phyloP scores from a whole-genome alignment of 2,329 filamentous ascomycete genomes.

The Ramularia endophylla region DNA sequence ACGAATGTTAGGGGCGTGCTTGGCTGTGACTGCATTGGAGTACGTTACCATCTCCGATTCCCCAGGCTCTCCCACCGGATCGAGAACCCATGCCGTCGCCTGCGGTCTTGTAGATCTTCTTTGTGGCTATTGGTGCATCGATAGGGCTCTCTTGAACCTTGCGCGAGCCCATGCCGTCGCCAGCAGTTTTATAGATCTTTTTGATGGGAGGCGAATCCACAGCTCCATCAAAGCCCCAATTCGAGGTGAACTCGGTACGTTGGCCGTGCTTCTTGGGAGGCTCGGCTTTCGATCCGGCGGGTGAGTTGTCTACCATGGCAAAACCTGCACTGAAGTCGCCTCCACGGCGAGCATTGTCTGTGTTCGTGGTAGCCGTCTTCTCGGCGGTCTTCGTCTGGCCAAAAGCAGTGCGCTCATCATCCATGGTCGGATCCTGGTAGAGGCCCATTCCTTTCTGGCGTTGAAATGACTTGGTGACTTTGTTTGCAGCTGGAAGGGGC shows the following conservation, averaged over 20 bases:
- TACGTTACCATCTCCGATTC: conserved; percentile 42
- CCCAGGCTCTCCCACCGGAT: conserved; percentile 44
- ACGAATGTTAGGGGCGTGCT: background rate
- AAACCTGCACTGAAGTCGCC: conserved; percentile 78
- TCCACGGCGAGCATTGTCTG: conserved; percentile 65
- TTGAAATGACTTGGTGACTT: conserved; percentile 24
- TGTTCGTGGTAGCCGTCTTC: conserved; percentile 63
- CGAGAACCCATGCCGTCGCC: conserved; percentile 53
- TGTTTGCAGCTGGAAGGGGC: conserved; percentile 44
- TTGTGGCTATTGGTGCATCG: conserved; percentile 4
- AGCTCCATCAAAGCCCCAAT: conserved; percentile 14
- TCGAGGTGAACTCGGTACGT: conserved; percentile 8
- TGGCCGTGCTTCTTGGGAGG: conserved; percentile 7
- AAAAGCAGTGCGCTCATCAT: conserved; percentile 30
- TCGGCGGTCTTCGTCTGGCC: conserved; percentile 29
- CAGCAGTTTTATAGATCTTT: conserved; percentile 34
- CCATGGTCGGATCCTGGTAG: conserved; percentile 66
- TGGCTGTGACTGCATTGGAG: too few relatives aligned
- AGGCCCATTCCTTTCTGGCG: conserved; percentile 63
- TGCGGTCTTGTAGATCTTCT: conserved; percentile 34
- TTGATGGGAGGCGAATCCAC: conserved; percentile 9
- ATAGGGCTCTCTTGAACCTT: conserved; percentile 6
- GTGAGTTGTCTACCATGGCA: conserved; percentile 59
- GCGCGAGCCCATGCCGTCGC: conserved; percentile 53
- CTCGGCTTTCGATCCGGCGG: conserved; percentile 35